Conservation (phyloP, 495 filamentous ascomycete species). For the Podospora conica region DNA sequence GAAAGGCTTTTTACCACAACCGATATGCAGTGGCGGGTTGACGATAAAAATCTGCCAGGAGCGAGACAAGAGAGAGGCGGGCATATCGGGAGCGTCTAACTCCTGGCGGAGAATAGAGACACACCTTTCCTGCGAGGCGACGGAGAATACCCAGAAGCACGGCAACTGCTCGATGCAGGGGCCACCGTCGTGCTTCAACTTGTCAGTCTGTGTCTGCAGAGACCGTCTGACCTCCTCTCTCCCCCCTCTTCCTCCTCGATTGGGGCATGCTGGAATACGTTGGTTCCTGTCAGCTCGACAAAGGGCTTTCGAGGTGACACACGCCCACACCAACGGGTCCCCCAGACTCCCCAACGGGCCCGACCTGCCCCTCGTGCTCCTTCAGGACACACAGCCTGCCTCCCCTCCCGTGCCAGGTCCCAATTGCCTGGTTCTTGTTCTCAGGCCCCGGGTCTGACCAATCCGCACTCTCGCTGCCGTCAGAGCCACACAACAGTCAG, state of each 20-base stretch:
- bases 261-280: conserved; percentile 10
- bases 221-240: background rate
- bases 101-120: background rate
- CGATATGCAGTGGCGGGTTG: background rate
- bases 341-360: background rate
- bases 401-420: background rate
- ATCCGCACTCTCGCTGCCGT: background rate
- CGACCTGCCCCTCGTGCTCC: conserved; percentile 6
- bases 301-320: conserved; percentile 8
- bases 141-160: conserved; percentile 8
- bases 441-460: background rate
- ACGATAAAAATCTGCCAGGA: background rate
- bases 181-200: conserved; percentile 11
- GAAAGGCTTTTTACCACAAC: background rate
- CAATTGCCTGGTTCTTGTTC: conserved; percentile 8
- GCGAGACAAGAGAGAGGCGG: background rate
- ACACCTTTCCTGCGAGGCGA: background rate
- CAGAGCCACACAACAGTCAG: conserved; percentile 14
- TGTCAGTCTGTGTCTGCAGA: conserved; percentile 7
- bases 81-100: background rate
- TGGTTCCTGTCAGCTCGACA: background rate
- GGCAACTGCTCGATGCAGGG: conserved; percentile 12
- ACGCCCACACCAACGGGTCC: background rate
- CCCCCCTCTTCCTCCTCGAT: background rate
- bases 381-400: background rate